phyloP scores from a whole-genome alignment of 2,329 filamentous ascomycete genomes.

The Diaporthe humulicola region DNA sequence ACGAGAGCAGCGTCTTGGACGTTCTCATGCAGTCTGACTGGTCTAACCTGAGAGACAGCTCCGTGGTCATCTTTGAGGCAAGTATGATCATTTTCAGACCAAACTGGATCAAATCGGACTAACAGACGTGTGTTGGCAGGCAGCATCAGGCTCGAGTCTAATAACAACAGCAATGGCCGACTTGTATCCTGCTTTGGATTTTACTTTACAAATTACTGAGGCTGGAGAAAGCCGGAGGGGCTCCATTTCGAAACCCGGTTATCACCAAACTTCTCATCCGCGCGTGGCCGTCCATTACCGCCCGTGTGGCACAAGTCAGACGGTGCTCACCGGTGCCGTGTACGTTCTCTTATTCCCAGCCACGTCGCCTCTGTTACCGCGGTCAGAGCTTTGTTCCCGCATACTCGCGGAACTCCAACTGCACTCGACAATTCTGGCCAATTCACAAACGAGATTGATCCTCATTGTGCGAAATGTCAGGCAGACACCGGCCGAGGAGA shows the following conservation, averaged over 20 bases:
- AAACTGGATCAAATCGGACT: not conserved
- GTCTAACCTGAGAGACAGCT: not conserved
- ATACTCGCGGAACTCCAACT: conserved; percentile 42
- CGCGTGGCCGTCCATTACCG: not conserved
- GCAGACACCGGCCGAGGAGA: conserved; percentile 45
- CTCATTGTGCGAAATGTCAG: conserved; percentile 47
- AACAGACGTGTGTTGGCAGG: not conserved
- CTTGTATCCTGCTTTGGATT: not conserved
- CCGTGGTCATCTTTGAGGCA: not conserved
- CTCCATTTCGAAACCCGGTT: not conserved
- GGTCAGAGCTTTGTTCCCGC: not conserved
- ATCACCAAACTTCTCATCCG: not conserved
- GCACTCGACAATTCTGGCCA: conserved; percentile 49
- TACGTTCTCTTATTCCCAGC: not conserved
- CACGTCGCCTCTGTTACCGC: not conserved
- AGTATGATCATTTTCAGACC: not conserved
- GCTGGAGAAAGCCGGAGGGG: not conserved
- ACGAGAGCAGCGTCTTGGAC: not conserved
- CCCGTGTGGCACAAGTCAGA: not conserved
- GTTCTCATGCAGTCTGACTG: not conserved
- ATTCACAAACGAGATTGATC: conserved; percentile 41
- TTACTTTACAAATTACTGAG: not conserved
- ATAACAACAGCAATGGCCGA: not conserved
- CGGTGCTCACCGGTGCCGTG: not conserved
- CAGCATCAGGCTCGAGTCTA: not conserved